These are phyloP conservation scores for Anaeramoeba flamelloides DNA, from an alignment of 78 protist species.

Conservation along the genomic window DNA sequence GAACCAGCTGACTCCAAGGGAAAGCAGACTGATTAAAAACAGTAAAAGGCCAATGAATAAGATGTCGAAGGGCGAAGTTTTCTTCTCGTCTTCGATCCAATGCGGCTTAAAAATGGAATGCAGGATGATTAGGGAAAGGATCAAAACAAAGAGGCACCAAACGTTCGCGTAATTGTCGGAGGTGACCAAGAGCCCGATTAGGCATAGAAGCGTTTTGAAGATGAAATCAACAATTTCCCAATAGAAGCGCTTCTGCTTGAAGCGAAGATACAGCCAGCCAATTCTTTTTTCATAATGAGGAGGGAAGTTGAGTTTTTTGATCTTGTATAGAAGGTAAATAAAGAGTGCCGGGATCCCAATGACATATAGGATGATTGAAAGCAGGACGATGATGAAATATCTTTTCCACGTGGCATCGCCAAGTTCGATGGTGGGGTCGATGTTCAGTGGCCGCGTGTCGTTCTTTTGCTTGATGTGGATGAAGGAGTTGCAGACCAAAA, in stretches of 20 bases:
- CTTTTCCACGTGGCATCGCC: not conserved
- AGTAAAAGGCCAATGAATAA: not conserved
- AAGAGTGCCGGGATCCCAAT: not conserved
- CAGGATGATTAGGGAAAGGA: not conserved
- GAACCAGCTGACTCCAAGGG: not conserved
- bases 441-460: not conserved
- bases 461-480: not conserved
- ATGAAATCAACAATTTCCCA: not conserved
- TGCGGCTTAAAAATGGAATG: not conserved
- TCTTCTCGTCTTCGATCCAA: not conserved
- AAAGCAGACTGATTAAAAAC: not conserved
- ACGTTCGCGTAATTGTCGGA: not conserved
- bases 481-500: not conserved
- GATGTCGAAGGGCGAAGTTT: not conserved
- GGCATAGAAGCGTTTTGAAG: not conserved
- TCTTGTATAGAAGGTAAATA: not conserved
- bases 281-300: not conserved
- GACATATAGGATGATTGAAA: not conserved
- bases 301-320: not conserved
- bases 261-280: not conserved
- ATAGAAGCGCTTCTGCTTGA: not conserved
- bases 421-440: not conserved
- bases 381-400: not conserved
- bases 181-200: not conserved
- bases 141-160: not conserved